Evolutionary conservation across 352 stramenopile genomes (phyloP).

Genomic region (Phytophthora megakarya): DNA sequence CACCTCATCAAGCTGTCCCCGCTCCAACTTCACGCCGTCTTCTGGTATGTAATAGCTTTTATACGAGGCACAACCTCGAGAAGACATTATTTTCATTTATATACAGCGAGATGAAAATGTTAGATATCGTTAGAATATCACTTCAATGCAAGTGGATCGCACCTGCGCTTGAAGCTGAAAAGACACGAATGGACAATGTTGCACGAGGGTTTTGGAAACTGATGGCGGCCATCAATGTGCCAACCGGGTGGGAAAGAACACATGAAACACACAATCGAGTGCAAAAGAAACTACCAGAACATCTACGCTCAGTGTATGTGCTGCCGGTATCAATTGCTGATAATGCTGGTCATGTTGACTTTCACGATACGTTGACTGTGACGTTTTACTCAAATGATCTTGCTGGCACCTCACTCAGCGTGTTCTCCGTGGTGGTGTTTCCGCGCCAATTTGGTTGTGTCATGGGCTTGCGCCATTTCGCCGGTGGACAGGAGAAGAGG

Average conservation of each 20-base stretch:
- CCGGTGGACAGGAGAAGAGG: background rate
- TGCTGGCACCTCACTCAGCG: background rate
- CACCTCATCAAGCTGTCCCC: no score
- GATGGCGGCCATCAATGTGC: background rate
- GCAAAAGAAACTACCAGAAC: no score
- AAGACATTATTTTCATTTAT: no score
- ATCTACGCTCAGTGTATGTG: background rate
- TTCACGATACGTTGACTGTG: background rate
- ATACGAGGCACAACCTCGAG: no score
- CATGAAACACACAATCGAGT: conserved; percentile 16
- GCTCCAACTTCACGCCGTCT: no score
- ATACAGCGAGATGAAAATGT: no score
- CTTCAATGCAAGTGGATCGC: no score
- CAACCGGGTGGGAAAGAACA: background rate
- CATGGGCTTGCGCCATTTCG: background rate
- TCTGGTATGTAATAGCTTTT: no score
- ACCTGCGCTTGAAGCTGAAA: no score
- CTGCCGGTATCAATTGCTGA: background rate
- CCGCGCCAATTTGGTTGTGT: background rate
- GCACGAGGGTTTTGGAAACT: conserved; percentile 6
- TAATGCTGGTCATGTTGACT: background rate
- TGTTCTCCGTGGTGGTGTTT: background rate
- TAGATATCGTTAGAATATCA: conserved; percentile 1
- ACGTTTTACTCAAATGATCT: background rate
- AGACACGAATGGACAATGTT: no score